Base-by-base conservation (phyloP, 805 yeast species). In the Jamesozyma piceae region DNA sequence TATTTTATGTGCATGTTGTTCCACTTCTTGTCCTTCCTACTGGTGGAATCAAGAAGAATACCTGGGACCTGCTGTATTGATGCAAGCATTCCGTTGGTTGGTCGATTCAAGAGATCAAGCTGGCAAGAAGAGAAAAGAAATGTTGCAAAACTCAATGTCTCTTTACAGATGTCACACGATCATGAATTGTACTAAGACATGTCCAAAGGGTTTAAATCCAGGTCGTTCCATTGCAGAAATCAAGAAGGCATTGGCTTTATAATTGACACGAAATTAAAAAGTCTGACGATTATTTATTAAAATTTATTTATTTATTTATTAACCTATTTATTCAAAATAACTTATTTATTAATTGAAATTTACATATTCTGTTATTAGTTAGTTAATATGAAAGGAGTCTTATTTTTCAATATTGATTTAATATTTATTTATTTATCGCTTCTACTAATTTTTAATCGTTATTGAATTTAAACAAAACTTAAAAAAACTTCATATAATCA, bases 11-110 rank as follows among this genome's bases (percentile, higher is more conserved):
- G 98, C 98, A 10, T 89, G 98, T 71, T 90, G 98, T 69, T 89
- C 97, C 29, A 92, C 98, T 41, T 81, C 97, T 17, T 92, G 98
- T 73, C 98, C 98, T 42, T 89, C 97, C 3, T 92, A 92, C 77
- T 92, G 98, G 98, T 92, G 98, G 98, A 92, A 92, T 72, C 95
- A 87, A 72, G 95, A 89, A 69, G 95, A 92, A 73, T 92, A 92
- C 70, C 73, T 92, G 57, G 98, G 98, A 44, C 98, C 98, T 21
- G 98, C 98, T 26, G 97, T 92, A 43, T 77, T 92, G 66, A 85
- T 92, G 96, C 98, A 92, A 75, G 97, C 97, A 43, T 92, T 80
- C 77, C 82, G 98, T 74, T 92, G 98, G 98, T 80, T 92, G 74
- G 78, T 88, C 48, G 98, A 92, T 68, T 82, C 95, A 35, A 82